Conservation (phyloP, 495 filamentous ascomycete species). For the Mytilinidion resinicola region DNA sequence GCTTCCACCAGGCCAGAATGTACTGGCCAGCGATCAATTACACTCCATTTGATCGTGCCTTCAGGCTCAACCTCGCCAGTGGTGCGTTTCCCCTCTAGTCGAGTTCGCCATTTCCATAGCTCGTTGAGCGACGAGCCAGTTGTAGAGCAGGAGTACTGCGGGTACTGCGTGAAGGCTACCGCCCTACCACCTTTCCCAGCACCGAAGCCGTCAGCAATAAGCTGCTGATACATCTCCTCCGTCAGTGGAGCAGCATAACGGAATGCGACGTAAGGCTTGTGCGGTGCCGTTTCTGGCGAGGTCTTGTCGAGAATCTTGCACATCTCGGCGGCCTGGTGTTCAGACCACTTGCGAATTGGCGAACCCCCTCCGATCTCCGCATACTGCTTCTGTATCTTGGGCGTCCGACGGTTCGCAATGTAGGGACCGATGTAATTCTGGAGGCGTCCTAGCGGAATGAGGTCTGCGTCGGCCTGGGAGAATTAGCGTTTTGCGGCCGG, state of each 20-base stretch:
- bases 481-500: slow-evolving; percentile 10
- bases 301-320: slow-evolving; percentile 90
- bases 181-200: slow-evolving; percentile 80
- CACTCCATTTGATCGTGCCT: slow-evolving; percentile 87
- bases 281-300: slow-evolving; percentile 87
- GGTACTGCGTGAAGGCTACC: slow-evolving; percentile 97
- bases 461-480: slow-evolving; percentile 74
- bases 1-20: slow-evolving; percentile 87
- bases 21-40: slow-evolving; percentile 94
- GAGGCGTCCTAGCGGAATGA: slow-evolving; percentile 91
- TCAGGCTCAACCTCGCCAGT: slow-evolving; percentile 44
- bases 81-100: slow-evolving; percentile 70
- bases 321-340: slow-evolving; percentile 86
- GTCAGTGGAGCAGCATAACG: slow-evolving; percentile 92
- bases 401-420: slow-evolving; percentile 78
- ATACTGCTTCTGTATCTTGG: slow-evolving; percentile 95
- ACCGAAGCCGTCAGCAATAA: slow-evolving; percentile 85
- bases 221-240: slow-evolving; percentile 76
- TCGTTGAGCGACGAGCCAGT: slow-evolving; percentile 96
- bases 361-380: slow-evolving; percentile 92
- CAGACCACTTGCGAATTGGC: slow-evolving; percentile 96
- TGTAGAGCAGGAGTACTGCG: slow-evolving; percentile 98
- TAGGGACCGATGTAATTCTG: slow-evolving; percentile 86
- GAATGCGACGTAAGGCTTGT: slow-evolving; percentile 99
- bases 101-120: slow-evolving; percentile 90